Percentiles rank a stretch among this genome's conserved stretches.
Evolutionary conservation across 768 basidiomycete genomes (phyloP).

Genomic region (Tubosaeta sp.): DNA sequence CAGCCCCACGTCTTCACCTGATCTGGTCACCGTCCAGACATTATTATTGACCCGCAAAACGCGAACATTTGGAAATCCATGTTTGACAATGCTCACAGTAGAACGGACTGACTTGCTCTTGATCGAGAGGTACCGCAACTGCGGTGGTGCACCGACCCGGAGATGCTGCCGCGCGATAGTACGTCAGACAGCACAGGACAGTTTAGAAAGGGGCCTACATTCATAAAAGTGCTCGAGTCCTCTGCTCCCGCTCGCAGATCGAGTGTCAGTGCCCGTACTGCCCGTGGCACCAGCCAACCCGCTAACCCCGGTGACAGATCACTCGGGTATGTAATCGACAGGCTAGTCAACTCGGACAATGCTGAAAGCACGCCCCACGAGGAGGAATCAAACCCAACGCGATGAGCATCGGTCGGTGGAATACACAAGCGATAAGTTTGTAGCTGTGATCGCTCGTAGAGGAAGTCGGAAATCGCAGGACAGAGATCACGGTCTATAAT

Average conservation of each 20-base stretch:
- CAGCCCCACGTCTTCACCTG: conserved; percentile 36
- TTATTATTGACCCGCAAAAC: conserved; percentile 49
- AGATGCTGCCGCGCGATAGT: conserved; percentile 43
- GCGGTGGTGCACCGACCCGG: conserved; percentile 50
- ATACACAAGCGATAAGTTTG: conserved; percentile 50
- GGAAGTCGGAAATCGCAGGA: conserved; percentile 63
- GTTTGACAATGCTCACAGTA: conserved; percentile 44
- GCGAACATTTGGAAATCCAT: conserved; percentile 59
- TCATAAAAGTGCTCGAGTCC: conserved; percentile 41
- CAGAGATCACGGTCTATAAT: conserved; percentile 58
- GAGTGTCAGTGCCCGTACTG: conserved; percentile 44
- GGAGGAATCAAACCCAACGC: conserved; percentile 63
- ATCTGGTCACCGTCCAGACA: conserved; percentile 49
- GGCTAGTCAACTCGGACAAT: conserved; percentile 44
- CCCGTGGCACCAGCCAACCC: conserved; percentile 62
- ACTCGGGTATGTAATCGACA: conserved; percentile 60
- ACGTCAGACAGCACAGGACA: not conserved
- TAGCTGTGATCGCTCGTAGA: conserved; percentile 51
- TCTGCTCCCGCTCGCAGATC: conserved; percentile 36
- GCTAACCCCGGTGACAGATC: conserved; percentile 64
- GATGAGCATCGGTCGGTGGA: conserved; percentile 40
- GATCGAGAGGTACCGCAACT: conserved; percentile 53
- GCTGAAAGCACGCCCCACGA: conserved; percentile 69
- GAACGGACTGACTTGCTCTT: conserved; percentile 43
- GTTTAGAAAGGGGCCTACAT: conserved; percentile 25